These are phyloP conservation scores for Camellia japonica DNA, from an alignment of 148 eudicot species.

Conservation along the genomic window DNA sequence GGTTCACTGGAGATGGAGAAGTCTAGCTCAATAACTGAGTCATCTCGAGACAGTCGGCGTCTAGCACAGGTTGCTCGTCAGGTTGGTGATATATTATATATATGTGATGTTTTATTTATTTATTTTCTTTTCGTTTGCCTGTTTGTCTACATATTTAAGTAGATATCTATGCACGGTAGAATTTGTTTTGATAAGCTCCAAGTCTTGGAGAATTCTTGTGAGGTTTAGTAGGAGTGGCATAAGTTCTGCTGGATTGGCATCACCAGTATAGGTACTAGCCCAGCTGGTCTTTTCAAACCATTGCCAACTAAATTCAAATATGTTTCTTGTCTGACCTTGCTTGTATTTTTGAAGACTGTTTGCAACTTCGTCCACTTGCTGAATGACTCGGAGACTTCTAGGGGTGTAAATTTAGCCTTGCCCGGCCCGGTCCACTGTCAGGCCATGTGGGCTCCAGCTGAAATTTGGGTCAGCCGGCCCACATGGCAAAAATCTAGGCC, in stretches of 20 bases:
- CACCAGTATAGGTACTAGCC: background rate
- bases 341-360: no score
- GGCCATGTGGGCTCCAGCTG: no score
- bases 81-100: slow-evolving; percentile 1
- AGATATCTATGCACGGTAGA: no score
- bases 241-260: background rate
- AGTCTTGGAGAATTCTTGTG: background rate
- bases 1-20: slow-evolving; percentile 25
- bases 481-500: no score
- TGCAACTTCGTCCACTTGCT: background rate
- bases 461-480: no score
- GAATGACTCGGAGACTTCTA: background rate
- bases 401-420: no score
- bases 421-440: no score
- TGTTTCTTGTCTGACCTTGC: no score
- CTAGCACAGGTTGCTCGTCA: slow-evolving; percentile 59
- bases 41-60: slow-evolving; percentile 47
- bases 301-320: background rate
- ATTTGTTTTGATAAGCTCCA: no score
- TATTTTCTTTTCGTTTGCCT: background rate
- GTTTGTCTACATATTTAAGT: background rate
- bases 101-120: no score
- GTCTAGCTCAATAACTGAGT: slow-evolving; percentile 33
- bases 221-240: background rate
- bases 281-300: background rate